Evolutionary conservation across 228 moss, liverwort and hornwort species (phyloP).

Genomic region (Sphagnum fallax): DNA sequence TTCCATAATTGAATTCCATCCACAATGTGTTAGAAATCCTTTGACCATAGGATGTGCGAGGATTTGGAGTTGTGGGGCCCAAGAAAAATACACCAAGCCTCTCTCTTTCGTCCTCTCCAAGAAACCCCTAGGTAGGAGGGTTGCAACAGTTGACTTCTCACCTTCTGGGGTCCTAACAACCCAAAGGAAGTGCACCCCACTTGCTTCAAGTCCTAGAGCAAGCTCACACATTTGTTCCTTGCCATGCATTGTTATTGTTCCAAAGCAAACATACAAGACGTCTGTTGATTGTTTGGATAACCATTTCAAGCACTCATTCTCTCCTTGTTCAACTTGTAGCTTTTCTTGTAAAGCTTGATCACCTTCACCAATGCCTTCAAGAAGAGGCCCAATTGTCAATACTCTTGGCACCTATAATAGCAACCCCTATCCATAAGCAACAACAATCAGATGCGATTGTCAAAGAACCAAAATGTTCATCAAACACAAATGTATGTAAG

Average conservation of each 20-base stretch:
- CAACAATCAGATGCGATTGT: too few species aligned
- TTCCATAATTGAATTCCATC: slow-evolving; percentile 34
- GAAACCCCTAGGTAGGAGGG: slow-evolving; percentile 33
- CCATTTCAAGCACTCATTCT: slow-evolving; percentile 11
- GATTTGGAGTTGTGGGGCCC: slow-evolving; percentile 24
- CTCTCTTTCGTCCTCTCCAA: slow-evolving; percentile 15
- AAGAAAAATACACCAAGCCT: slow-evolving; percentile 25
- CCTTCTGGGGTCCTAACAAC: slow-evolving; percentile 6
- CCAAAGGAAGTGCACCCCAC: slow-evolving; percentile 15
- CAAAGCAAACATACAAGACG: slow-evolving; percentile 22
- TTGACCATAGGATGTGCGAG: slow-evolving; percentile 27
- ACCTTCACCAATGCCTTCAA: slow-evolving; percentile 21
- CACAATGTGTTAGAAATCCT: slow-evolving; percentile 34
- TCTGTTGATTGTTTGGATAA: slow-evolving; percentile 10
- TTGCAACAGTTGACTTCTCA: not conserved
- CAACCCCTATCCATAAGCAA: not conserved
- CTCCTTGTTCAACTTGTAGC: slow-evolving; percentile 10
- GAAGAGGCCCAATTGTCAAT: slow-evolving; percentile 26
- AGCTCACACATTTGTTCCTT: slow-evolving; percentile 4
- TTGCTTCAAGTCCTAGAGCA: slow-evolving; percentile 14
- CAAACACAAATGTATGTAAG: too few species aligned
- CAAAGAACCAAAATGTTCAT: too few species aligned
- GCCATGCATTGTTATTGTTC: slow-evolving; percentile 1
- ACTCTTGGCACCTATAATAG: slow-evolving; percentile 23
- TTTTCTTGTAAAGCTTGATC: slow-evolving; percentile 10